phyloP scores from a whole-genome alignment of 345 rosid species.

The Eucalyptus cladocalyx region DNA sequence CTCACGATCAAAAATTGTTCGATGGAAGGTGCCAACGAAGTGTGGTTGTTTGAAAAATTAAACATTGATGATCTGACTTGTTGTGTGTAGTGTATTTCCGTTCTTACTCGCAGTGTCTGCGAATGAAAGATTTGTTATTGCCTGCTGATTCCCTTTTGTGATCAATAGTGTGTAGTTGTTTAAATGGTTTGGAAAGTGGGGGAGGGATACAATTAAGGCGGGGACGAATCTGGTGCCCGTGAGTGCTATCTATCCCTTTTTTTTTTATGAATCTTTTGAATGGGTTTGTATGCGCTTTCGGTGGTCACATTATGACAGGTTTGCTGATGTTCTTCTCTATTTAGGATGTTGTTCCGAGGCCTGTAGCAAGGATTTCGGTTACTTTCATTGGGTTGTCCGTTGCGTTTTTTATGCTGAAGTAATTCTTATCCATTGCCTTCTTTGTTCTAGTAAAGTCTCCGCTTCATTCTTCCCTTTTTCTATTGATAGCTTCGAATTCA shows the following conservation, averaged over 20 bases:
- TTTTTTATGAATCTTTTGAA: neutral
- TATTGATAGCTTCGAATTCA: too few species aligned
- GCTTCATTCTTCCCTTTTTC: neutral
- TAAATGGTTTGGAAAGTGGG: constrained; percentile 74
- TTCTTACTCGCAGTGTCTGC: neutral
- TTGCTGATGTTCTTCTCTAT: neutral
- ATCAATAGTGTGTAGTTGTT: constrained; percentile 14
- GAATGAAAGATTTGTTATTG: neutral
- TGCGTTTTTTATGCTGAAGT: constrained; percentile 45
- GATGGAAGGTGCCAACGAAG: neutral
- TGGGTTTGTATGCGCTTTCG: neutral
- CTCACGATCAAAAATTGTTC: neutral
- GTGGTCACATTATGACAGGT: neutral
- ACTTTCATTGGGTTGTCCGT: constrained; percentile 29
- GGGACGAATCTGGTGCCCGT: constrained; percentile 80
- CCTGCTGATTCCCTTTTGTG: neutral
- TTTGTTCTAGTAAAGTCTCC: constrained; percentile 49
- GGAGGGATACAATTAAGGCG: constrained; percentile 74
- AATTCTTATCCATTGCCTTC: constrained; percentile 59
- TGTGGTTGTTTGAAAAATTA: neutral
- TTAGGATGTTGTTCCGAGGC: constrained; percentile 51
- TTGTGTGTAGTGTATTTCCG: neutral
- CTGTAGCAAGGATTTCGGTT: constrained; percentile 43
- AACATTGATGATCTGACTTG: neutral
- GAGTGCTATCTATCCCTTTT: constrained; percentile 10